Conservation (phyloP, 73 alveolate genomes). For the Paramecium pentaurelia region DNA sequence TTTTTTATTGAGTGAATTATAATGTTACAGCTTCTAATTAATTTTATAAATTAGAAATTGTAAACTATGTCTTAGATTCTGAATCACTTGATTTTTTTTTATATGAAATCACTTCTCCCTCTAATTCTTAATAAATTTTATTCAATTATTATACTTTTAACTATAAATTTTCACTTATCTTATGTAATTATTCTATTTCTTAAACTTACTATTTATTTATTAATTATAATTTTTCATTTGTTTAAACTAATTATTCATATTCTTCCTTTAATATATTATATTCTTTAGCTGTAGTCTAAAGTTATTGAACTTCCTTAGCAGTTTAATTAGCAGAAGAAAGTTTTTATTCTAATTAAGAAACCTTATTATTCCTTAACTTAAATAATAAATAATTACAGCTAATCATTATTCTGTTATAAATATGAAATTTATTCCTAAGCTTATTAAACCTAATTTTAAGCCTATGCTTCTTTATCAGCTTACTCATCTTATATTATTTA, state of each 20-base stretch:
- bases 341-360: neutral
- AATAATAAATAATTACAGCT: neutral
- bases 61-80: neutral
- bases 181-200: neutral
- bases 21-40: neutral
- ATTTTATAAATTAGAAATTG: neutral
- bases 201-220: neutral
- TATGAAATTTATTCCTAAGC: neutral
- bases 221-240: conserved; percentile 11
- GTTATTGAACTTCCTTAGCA: neutral
- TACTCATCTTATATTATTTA: neutral
- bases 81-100: neutral
- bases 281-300: conserved; percentile 3
- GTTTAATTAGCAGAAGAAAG: neutral
- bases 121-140: conserved; percentile 33
- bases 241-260: neutral
- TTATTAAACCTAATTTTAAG: neutral
- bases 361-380: neutral
- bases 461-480: neutral
- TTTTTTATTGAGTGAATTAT: neutral
- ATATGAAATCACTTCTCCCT: neutral
- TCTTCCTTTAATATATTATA: conserved; percentile 2
- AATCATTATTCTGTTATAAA: conserved; percentile 13
- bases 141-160: neutral
- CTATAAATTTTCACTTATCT: neutral